Conservation (phyloP, 176 grass and related monocot genomes). For the Cymbopogon citratus region DNA sequence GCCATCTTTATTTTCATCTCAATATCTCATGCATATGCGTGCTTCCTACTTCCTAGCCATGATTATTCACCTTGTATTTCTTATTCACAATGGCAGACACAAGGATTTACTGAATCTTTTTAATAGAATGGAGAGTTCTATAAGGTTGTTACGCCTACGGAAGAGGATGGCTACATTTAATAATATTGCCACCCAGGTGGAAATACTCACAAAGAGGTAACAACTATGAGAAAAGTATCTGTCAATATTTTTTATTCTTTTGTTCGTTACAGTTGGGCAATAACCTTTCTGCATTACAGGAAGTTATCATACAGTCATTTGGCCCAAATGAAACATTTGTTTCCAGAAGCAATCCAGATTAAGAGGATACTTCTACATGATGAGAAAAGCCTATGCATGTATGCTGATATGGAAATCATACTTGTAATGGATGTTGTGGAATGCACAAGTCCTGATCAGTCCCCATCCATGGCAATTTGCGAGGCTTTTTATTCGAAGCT, state of each 20-base stretch:
- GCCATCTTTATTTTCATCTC: conserved; percentile 18
- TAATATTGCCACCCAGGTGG: conserved; percentile 72
- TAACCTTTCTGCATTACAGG: conserved; percentile 36
- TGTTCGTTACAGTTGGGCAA: conserved; percentile 9
- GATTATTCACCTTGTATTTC: conserved; percentile 13
- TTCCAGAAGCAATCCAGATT: conserved; percentile 84
- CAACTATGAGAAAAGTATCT: conserved; percentile 5
- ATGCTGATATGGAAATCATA: conserved; percentile 83
- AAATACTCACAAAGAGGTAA: conserved; percentile 85
- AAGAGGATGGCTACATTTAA: conserved; percentile 71
- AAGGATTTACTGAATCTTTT: conserved; percentile 63
- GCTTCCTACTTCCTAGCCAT: conserved; percentile 5
- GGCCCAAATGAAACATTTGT: conserved; percentile 83
- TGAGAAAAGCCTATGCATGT: conserved; percentile 66
- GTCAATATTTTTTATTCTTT: not conserved
- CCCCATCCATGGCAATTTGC: conserved; percentile 58
- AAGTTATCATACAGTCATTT: conserved; percentile 62
- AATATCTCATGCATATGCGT: not conserved
- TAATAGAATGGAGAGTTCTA: conserved; percentile 77
- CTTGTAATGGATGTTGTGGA: conserved; percentile 52
- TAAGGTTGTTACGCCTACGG: conserved; percentile 64
- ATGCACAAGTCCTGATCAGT: conserved; percentile 36
- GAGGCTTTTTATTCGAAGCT: conserved; percentile 72
- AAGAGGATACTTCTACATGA: conserved; percentile 77
- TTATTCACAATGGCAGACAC: conserved; percentile 42